These are phyloP conservation scores for Pseudocercospora vitis DNA, from an alignment of 2,329 filamentous ascomycete genomes.

Conservation along the genomic window DNA sequence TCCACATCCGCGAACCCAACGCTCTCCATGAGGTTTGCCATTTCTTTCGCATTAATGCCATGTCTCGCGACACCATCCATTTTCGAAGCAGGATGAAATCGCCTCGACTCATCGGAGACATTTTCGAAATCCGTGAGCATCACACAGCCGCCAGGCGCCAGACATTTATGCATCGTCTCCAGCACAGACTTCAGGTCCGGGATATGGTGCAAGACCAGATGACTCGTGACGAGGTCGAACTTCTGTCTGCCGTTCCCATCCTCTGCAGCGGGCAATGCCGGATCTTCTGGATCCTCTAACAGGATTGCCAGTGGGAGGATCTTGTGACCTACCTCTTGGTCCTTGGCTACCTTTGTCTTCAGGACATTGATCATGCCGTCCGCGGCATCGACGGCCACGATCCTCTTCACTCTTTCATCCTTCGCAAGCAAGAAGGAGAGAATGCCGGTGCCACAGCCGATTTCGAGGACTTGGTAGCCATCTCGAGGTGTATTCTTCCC, in stretches of 20 bases:
- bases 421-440: constrained; percentile 28
- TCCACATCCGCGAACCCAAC: constrained; percentile 28
- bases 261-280: constrained; percentile 19
- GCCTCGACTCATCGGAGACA: constrained; percentile 28
- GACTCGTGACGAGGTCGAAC: constrained; percentile 32
- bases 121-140: constrained; percentile 34
- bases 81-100: constrained; percentile 30
- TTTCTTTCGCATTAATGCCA: constrained; percentile 28
- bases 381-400: constrained; percentile 31
- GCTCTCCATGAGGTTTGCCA: constrained; percentile 23
- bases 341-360: constrained; percentile 24
- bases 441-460: constrained; percentile 32
- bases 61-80: constrained; percentile 31
- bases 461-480: constrained; percentile 28
- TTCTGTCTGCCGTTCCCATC: constrained; percentile 19
- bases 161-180: constrained; percentile 29
- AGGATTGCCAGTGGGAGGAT: constrained; percentile 28
- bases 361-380: constrained; percentile 33
- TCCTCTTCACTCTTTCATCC: constrained; percentile 16
- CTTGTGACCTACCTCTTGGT: constrained; percentile 22
- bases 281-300: constrained; percentile 30
- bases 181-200: constrained; percentile 26
- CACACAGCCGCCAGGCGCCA: constrained; percentile 24
- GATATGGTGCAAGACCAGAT: constrained; percentile 33
- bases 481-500: not conserved